These are phyloP conservation scores for Rhododendron molle DNA, from an alignment of 148 eudicot genomes.

Conservation along the genomic window DNA sequence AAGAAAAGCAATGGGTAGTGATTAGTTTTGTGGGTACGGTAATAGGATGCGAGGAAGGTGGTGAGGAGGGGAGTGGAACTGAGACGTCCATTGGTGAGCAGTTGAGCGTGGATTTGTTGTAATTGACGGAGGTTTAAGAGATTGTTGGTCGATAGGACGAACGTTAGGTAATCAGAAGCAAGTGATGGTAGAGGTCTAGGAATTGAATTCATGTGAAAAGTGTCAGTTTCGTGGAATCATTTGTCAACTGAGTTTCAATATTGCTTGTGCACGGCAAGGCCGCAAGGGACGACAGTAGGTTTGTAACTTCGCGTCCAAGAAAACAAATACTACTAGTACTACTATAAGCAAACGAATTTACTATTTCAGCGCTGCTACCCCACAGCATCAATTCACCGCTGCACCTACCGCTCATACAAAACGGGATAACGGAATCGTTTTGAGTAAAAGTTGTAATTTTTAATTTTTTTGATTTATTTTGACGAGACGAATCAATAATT, in stretches of 20 bases:
- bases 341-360: no score
- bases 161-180: slow-evolving; percentile 7
- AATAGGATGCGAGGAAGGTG: slow-evolving; percentile 22
- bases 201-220: slow-evolving; percentile 6
- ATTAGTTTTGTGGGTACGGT: slow-evolving; percentile 19
- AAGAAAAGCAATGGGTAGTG: slow-evolving; percentile 21
- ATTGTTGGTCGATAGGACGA: not conserved
- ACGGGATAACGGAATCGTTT: no score
- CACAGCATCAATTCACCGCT: no score
- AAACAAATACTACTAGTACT: not conserved
- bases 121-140: slow-evolving; percentile 12
- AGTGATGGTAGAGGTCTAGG: not conserved
- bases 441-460: no score
- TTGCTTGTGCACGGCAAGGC: not conserved
- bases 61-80: slow-evolving; percentile 26
- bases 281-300: not conserved
- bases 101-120: slow-evolving; percentile 34
- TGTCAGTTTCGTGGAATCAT: not conserved
- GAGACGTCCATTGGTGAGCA: slow-evolving; percentile 24
- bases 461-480: no score
- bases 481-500: no score
- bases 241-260: not conserved
- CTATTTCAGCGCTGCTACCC: no score
- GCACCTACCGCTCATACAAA: no score
- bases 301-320: not conserved